A percentile compares a stretch with the other conserved stretches of the same genome.
phyloP scores from a whole-genome alignment of 345 rosid species.

The Stellera chamaejasme region DNA sequence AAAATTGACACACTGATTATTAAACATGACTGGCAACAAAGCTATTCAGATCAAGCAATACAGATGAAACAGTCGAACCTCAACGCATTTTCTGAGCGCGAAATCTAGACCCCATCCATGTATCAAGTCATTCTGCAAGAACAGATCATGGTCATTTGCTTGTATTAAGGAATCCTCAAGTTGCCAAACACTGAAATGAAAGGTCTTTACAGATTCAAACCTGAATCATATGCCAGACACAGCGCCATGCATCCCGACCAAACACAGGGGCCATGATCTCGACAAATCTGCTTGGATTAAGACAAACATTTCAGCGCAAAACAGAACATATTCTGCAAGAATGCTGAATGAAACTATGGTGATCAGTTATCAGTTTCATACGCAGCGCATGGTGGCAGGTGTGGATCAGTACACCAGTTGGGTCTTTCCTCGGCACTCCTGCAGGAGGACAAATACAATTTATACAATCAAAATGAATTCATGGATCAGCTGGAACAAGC shows the following conservation, averaged over 20 bases:
- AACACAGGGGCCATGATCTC: conserved; percentile 99
- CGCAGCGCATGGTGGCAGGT: conserved; percentile 97
- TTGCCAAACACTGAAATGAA: not conserved
- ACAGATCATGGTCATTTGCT: not conserved
- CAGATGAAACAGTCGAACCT: conserved; percentile 27
- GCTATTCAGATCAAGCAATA: not conserved
- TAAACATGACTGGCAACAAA: no score
- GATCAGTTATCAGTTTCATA: conserved; percentile 24
- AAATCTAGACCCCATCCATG: conserved; percentile 86
- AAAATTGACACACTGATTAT: not conserved
- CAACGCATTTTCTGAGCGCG: conserved; percentile 54
- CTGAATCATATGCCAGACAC: conserved; percentile 98
- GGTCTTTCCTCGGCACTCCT: conserved; percentile 76
- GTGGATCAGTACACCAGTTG: conserved; percentile 75
- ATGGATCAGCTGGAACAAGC: not conserved
- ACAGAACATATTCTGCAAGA: not conserved
- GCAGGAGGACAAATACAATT: conserved; percentile 9
- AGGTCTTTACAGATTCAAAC: conserved; percentile 15
- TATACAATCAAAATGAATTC: not conserved
- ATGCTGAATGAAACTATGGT: not conserved
- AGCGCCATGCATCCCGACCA: conserved; percentile 90
- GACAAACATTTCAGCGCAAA: not conserved
- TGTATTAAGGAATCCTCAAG: not conserved
- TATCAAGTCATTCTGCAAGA: conserved; percentile 57
- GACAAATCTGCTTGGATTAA: conserved; percentile 52